A percentile compares a stretch with the other conserved stretches of the same genome.
Evolutionary conservation across 2,329 filamentous ascomycete genomes (phyloP).

Genomic region (Dothidotthia symphoricarpi): DNA sequence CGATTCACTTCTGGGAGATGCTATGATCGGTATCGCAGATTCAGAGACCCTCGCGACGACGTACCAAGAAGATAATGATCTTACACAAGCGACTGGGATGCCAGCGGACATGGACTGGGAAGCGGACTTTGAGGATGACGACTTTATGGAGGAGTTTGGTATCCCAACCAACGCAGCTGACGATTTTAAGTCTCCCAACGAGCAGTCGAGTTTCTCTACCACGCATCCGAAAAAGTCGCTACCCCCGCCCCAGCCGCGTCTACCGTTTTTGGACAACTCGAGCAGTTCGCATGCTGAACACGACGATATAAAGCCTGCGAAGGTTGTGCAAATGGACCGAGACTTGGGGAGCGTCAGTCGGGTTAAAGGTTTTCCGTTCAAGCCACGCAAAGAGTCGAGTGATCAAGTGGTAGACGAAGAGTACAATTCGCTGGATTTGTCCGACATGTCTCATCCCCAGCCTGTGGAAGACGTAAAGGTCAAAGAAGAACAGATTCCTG

Average conservation of each 20-base stretch:
- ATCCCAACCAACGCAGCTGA: neutral
- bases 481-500: constrained; percentile 11
- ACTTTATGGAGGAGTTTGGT: constrained; percentile 1
- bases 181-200: neutral
- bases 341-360: neutral
- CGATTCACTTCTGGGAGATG: constrained; percentile 33
- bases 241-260: too few relatives aligned
- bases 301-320: neutral
- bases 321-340: neutral
- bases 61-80: neutral
- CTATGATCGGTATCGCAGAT: constrained; percentile 33
- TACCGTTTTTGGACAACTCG: neutral
- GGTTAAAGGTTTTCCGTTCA: neutral
- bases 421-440: neutral
- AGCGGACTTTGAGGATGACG: constrained; percentile 10
- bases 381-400: neutral
- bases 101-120: neutral
- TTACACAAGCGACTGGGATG: constrained; percentile 1
- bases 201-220: too few relatives aligned
- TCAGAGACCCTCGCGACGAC: constrained; percentile 23
- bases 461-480: neutral
- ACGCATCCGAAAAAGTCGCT: too few relatives aligned
- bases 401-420: neutral
- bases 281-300: neutral
- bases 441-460: constrained; percentile 1